Conservation (phyloP, 1,284 basidiomycete species). For the Violaceomyces palustris region DNA sequence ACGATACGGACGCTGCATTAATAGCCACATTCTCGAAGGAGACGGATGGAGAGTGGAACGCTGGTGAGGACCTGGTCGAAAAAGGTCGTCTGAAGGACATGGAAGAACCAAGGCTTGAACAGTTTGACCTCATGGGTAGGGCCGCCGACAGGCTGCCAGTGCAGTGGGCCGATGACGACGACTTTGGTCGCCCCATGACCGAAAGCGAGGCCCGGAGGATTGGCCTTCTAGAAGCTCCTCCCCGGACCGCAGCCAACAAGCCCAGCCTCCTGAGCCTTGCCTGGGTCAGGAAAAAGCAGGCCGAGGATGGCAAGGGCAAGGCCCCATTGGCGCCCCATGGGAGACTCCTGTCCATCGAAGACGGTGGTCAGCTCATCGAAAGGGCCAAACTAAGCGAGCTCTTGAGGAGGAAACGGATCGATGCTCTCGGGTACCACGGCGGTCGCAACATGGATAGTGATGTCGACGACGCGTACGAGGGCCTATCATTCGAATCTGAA, state of each 20-base stretch:
- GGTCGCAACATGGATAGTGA: too few species aligned
- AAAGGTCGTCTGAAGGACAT: conserved; percentile 23
- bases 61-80: conserved; percentile 23
- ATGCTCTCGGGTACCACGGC: too few species aligned
- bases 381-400: too few species aligned
- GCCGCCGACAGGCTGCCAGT: conserved; percentile 29
- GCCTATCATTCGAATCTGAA: too few species aligned
- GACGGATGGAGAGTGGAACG: conserved; percentile 20
- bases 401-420: too few species aligned
- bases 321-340: too few species aligned
- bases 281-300: conserved; percentile 3
- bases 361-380: too few species aligned
- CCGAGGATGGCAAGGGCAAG: too few species aligned
- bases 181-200: conserved; percentile 41
- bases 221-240: conserved; percentile 12
- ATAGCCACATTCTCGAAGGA: conserved; percentile 11
- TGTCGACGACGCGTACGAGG: too few species aligned
- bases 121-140: conserved; percentile 34
- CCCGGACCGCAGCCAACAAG: neutral
- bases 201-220: conserved; percentile 35
- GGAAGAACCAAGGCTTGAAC: conserved; percentile 28
- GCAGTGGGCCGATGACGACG: conserved; percentile 46
- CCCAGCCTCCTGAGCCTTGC: neutral
- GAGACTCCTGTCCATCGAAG: too few species aligned
- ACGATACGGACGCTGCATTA: conserved; percentile 12